phyloP scores from a whole-genome alignment of 257 asterid species.

The Penstemon newberryi region DNA sequence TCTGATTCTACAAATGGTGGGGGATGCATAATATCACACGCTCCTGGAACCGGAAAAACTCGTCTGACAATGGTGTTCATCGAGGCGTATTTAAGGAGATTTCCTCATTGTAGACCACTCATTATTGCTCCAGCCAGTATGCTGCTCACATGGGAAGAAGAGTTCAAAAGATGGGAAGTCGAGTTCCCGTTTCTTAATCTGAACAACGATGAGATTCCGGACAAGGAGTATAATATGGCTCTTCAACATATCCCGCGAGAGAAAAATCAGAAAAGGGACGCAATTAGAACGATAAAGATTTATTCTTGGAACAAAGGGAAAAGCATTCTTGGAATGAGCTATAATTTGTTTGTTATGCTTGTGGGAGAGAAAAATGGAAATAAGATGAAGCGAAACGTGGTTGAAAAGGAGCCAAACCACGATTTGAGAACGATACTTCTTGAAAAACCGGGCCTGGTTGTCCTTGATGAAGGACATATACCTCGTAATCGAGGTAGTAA shows the following conservation, averaged over 20 bases:
- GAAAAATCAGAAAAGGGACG: neutral
- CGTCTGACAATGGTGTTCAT: constrained; percentile 39
- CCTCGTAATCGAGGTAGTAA: constrained; percentile 32
- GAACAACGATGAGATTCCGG: constrained; percentile 24
- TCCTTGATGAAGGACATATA: constrained; percentile 48
- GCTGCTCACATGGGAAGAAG: constrained; percentile 49
- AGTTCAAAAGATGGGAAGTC: constrained; percentile 37
- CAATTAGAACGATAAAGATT: constrained; percentile 24
- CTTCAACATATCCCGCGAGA: neutral
- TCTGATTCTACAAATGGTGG: constrained; percentile 23
- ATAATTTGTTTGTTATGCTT: constrained; percentile 23
- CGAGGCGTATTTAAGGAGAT: constrained; percentile 28
- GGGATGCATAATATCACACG: constrained; percentile 48
- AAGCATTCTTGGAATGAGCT: constrained; percentile 39
- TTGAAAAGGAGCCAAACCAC: neutral
- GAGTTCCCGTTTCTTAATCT: constrained; percentile 39
- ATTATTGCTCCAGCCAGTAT: constrained; percentile 43
- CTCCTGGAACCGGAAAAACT: constrained; percentile 44
- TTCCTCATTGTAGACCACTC: constrained; percentile 34
- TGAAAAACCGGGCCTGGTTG: constrained; percentile 32
- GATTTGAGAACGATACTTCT: constrained; percentile 26
- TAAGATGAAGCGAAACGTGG: neutral
- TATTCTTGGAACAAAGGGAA: constrained; percentile 27
- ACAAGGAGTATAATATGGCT: constrained; percentile 25
- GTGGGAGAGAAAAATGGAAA: neutral